A percentile compares a stretch with the other conserved stretches of the same genome.
phyloP scores from a whole-genome alignment of 306 rosid genomes.

The Malus asiatica region DNA sequence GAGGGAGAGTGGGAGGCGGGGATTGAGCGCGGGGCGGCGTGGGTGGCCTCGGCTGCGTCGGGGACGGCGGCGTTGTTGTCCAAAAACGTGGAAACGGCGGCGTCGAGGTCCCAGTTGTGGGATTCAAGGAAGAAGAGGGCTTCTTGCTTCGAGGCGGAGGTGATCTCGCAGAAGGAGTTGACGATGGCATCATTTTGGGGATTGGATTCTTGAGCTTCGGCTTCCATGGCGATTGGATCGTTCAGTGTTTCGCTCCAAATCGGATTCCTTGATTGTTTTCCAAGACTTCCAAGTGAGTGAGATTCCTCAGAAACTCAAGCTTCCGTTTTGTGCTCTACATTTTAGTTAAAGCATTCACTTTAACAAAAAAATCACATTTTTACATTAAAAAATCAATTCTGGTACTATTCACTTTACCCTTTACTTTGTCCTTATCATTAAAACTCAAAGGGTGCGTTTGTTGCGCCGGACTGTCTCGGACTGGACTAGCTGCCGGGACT shows the following conservation, averaged over 20 bases:
- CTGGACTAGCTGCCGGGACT: no score
- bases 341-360: no score
- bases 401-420: no score
- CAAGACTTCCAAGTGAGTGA: not conserved
- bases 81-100: conserved; percentile 77
- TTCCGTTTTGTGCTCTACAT: no score
- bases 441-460: no score
- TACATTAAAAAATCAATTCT: no score
- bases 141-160: conserved; percentile 62
- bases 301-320: not conserved
- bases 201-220: conserved; percentile 28
- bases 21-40: conserved; percentile 4
- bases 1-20: conserved; percentile 3
- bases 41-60: not conserved
- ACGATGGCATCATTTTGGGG: conserved; percentile 34
- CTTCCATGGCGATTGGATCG: conserved; percentile 13
- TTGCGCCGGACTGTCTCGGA: no score
- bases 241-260: not conserved
- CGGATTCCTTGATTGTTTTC: conserved; percentile 1
- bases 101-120: conserved; percentile 84
- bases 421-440: no score
- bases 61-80: conserved; percentile 26
- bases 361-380: no score
- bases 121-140: conserved; percentile 75
- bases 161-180: conserved; percentile 72